phyloP scores from a whole-genome alignment of 441 rosid genomes.

The Breynia disticha region DNA sequence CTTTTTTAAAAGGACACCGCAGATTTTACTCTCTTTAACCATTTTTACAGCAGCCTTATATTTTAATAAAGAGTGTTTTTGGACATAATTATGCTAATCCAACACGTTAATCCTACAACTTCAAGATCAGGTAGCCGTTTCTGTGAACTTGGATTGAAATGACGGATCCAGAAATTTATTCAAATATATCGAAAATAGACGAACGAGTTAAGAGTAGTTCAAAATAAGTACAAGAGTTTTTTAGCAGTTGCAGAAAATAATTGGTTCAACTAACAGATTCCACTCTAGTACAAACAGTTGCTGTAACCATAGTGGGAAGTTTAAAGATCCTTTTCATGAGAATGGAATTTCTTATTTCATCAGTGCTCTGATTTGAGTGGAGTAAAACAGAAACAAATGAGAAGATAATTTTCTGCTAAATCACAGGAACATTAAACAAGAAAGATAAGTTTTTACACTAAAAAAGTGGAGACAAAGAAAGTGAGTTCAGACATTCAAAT shows the following conservation, averaged over 20 bases:
- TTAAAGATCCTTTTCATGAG: constrained; percentile 10
- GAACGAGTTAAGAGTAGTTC: too few relatives aligned
- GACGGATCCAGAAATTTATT: too few relatives aligned
- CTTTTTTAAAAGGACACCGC: not conserved
- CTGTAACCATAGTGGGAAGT: constrained; percentile 10
- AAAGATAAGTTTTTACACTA: constrained; percentile 1
- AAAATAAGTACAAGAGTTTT: too few relatives aligned
- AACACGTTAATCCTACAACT: not conserved
- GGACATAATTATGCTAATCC: constrained; percentile 1
- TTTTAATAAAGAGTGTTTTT: not conserved
- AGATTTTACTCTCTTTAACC: constrained; percentile 3
- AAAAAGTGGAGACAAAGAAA: constrained; percentile 17
- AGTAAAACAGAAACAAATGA: not conserved
- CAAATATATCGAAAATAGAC: not conserved
- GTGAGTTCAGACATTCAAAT: constrained; percentile 18
- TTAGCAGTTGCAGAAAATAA: not conserved
- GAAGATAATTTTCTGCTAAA: not conserved
- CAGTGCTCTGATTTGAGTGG: not conserved
- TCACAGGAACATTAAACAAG: not conserved
- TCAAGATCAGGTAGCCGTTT: constrained; percentile 1
- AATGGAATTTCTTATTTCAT: not conserved
- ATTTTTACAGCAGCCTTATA: not conserved
- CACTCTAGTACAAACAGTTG: constrained; percentile 10
- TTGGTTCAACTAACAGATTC: constrained; percentile 9
- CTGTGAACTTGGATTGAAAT: not conserved